Conservation (phyloP, 169 alveolate species). For the Theileria sp. region DNA sequence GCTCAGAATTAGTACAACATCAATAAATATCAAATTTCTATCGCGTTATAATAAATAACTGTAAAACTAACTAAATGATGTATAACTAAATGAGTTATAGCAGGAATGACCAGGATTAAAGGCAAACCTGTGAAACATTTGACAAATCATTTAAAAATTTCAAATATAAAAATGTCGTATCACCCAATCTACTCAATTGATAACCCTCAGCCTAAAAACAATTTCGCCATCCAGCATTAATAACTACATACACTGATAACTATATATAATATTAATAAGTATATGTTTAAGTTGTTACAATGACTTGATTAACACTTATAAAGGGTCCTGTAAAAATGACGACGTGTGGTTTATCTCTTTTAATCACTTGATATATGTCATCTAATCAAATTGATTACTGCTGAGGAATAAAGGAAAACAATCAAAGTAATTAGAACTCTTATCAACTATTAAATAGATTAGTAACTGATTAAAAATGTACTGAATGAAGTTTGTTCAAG, state of each 20-base stretch:
- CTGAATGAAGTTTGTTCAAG: conserved; percentile 50
- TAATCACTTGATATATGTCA: conserved; percentile 49
- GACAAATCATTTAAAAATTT: conserved; percentile 49
- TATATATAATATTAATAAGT: not conserved
- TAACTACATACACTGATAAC: too few species aligned
- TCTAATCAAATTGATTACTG: conserved; percentile 10
- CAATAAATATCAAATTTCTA: too few species aligned
- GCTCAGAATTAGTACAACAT: too few species aligned
- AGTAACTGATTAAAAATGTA: conserved; percentile 3
- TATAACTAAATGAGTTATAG: not conserved
- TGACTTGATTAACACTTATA: conserved; percentile 52
- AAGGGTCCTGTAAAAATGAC: conserved; percentile 66
- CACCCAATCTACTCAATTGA: conserved; percentile 48
- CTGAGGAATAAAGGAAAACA: not conserved
- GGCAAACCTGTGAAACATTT: conserved; percentile 18
- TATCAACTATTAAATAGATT: not conserved
- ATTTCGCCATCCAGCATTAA: not conserved
- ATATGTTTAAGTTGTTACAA: conserved; percentile 16
- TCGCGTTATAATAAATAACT: not conserved
- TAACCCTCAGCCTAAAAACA: conserved; percentile 46
- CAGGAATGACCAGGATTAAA: not conserved
- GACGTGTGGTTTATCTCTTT: conserved; percentile 60
- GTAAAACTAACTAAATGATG: not conserved
- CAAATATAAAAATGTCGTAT: conserved; percentile 43
- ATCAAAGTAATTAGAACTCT: not conserved